phyloP scores from a whole-genome alignment of 164 flowering plant genomes.

The Vitis rotundifolia region DNA sequence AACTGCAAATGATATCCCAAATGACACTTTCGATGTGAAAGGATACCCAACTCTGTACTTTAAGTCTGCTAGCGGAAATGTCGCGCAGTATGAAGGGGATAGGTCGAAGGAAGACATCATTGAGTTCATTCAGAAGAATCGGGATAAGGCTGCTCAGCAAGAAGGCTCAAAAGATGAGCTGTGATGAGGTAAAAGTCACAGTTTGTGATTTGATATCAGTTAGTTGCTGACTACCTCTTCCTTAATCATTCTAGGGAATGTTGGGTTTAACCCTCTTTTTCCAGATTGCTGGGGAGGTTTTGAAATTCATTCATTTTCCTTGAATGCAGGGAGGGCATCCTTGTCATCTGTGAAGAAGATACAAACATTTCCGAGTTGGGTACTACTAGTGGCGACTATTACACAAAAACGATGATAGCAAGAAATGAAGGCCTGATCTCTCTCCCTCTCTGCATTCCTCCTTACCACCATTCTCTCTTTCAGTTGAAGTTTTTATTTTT shows the following conservation, averaged over 20 bases:
- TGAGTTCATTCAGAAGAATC: slow-evolving; percentile 65
- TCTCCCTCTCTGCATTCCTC: no score
- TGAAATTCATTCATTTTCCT: neutral
- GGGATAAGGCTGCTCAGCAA: slow-evolving; percentile 33
- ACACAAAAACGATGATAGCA: neutral
- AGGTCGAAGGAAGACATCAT: slow-evolving; percentile 69
- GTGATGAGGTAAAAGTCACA: slow-evolving; percentile 4
- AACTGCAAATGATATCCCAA: slow-evolving; percentile 78
- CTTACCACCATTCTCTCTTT: neutral
- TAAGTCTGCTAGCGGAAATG: slow-evolving; percentile 62
- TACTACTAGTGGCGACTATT: neutral
- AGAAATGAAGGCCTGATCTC: neutral
- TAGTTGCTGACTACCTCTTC: no score
- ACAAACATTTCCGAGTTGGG: neutral
- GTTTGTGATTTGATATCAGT: no score
- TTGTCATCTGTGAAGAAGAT: neutral
- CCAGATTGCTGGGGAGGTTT: no score
- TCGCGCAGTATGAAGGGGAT: slow-evolving; percentile 62
- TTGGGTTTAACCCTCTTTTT: no score
- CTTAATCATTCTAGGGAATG: no score
- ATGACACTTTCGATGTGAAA: slow-evolving; percentile 58
- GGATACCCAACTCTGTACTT: slow-evolving; percentile 90
- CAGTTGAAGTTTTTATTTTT: neutral
- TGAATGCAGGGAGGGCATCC: neutral
- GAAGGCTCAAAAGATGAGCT: slow-evolving; percentile 60